Conservation (phyloP, 116 monocot species). For the Zostera marina region DNA sequence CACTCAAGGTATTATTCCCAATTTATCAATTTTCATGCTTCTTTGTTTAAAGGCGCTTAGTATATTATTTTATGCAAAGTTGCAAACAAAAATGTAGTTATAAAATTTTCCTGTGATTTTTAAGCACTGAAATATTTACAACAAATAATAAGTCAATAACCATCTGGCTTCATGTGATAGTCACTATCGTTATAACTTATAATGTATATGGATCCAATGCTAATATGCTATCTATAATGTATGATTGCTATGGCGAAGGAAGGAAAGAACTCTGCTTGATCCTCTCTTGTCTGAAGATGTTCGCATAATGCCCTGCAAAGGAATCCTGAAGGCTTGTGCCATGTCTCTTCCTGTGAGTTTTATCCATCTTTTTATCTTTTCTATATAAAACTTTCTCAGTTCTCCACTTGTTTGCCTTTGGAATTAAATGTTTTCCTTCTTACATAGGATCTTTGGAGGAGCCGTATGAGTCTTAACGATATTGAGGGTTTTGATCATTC, state of each 20-base stretch:
- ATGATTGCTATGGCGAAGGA: conserved; percentile 32
- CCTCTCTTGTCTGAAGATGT: conserved; percentile 58
- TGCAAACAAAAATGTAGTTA: no score
- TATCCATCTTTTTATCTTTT: not conserved
- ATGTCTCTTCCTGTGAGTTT: conserved; percentile 84
- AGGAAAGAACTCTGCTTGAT: conserved; percentile 57
- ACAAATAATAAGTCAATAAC: no score
- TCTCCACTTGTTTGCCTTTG: not conserved
- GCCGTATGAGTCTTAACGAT: conserved; percentile 35
- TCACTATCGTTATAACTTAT: no score
- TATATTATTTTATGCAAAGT: no score
- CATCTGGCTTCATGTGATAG: no score
- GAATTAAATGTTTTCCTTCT: not conserved
- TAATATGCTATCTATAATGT: not conserved
- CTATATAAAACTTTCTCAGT: not conserved
- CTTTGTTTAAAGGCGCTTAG: no score
- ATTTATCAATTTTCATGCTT: no score
- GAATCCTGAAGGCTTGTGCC: conserved; percentile 73
- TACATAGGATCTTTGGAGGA: conserved; percentile 84
- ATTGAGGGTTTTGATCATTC: conserved; percentile 93
- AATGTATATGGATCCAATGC: no score
- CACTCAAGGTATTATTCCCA: no score
- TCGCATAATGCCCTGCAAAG: conserved; percentile 68
- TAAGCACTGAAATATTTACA: no score
- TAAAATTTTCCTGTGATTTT: no score